Evolutionary conservation across 805 yeast genomes (phyloP).

Genomic region (Saturnispora besseyi): DNA sequence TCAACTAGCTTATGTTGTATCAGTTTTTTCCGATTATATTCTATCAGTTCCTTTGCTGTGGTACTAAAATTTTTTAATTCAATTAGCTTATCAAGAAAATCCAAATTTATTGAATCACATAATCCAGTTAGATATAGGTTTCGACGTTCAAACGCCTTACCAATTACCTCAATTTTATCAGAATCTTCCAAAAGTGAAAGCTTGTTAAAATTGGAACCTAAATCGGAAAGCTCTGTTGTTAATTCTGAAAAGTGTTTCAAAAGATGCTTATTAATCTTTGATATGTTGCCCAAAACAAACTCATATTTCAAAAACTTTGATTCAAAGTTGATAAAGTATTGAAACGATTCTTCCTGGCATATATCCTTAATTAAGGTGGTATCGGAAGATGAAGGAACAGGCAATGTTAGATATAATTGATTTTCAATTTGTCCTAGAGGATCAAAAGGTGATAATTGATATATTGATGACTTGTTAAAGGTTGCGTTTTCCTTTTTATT

Average conservation of each 20-base stretch:
- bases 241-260: slow-evolving; percentile 38
- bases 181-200: slow-evolving; percentile 43
- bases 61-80: slow-evolving; percentile 28
- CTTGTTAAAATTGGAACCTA: slow-evolving; percentile 43
- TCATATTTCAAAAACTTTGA: slow-evolving; percentile 28
- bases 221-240: slow-evolving; percentile 40
- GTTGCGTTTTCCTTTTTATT: slow-evolving; percentile 44
- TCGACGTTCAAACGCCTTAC: slow-evolving; percentile 74
- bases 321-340: slow-evolving; percentile 23
- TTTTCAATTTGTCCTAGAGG: slow-evolving; percentile 46
- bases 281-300: slow-evolving; percentile 24
- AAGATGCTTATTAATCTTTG: slow-evolving; percentile 36
- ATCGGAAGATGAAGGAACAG: slow-evolving; percentile 39
- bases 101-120: slow-evolving; percentile 22
- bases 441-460: slow-evolving; percentile 50
- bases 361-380: slow-evolving; percentile 19
- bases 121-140: slow-evolving; percentile 43
- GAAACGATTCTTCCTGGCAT: slow-evolving; percentile 23
- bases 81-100: slow-evolving; percentile 27
- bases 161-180: slow-evolving; percentile 58
- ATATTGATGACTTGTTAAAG: slow-evolving; percentile 42
- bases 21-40: slow-evolving; percentile 28
- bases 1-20: slow-evolving; percentile 25
- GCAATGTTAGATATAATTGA: slow-evolving; percentile 50
- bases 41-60: slow-evolving; percentile 26